Evolutionary conservation across 192 early-diverging fungal species (phyloP), one percentile per base, ranked within the genome.

Genomic region (Backusella macrospora): DNA sequence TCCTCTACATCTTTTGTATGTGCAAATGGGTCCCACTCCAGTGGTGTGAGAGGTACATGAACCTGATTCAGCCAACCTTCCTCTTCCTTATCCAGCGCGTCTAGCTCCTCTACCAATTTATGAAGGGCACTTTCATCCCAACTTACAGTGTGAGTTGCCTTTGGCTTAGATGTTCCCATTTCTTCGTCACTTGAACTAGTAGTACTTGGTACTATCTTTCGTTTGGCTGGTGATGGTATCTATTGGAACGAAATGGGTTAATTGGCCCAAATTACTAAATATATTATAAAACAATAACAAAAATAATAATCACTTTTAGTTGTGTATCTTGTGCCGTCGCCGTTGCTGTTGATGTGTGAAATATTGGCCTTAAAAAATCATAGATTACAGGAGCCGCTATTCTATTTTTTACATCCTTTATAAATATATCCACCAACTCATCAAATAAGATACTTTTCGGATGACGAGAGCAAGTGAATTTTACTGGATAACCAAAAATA

Each of bases 371-470:
- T 18, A 72, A 71, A 64, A 84, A 86, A 62, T 88, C 87, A 55
- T 86, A 85, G 48, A 88, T 85, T 10, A 73, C 82, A 14, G 84
- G 84, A 1, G 74, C 76, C 0, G 83, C 81, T 10, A 88, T 79
- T n/a, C 85, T 80, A 37, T 78, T 85, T 10, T 82, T 81, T 5
- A 88, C 63, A 76, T 88, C 87, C 68, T 86, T 86, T 15, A 85
- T 44, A 67, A 88, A 86, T 21, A 88, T 82, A 63, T 86, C 80
- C 16, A 80, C 80, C 18, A 88, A 76, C 75, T 88, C 82, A 49
- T 78, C 70, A 43, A 81, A 80, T 10, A 88, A 74, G 44, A 84
- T 76, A 39, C 80, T 52, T 71, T 69, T 82, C 79, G n/a, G 38
- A 23, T 42, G 40, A 44, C 23, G 18, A 12, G 65, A 73, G 5